Base-by-base conservation (phyloP, 192 early-diverging fungal species). In the Phlyctochytrium planicorne region DNA sequence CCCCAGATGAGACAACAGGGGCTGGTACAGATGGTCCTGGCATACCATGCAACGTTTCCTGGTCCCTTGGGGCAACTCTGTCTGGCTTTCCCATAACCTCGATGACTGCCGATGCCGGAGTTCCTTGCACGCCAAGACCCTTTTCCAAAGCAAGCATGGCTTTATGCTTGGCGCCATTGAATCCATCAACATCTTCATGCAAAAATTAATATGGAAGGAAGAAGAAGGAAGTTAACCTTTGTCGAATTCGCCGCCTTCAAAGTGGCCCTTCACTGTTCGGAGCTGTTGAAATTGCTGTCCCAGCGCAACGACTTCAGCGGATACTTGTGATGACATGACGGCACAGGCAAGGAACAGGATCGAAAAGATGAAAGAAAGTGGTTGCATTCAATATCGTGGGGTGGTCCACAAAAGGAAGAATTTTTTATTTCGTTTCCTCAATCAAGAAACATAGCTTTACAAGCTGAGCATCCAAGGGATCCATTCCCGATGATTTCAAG, bases 81-180 rank as follows among this genome's bases (percentile, higher is more conserved):
- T 65, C 63, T 12, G 63, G 63, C 17, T n/a, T n/a, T 16, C 63
- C 63, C 63, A 65, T 52, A 23, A 29, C 47, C 31, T 12, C 16
- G n/a, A 65, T 40, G 23, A 65, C n/a, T n/a, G 35, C 24, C 1
- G 17, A 17, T 12, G 37, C 34, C 24, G 63, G 47, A 10, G 63
- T 65, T 24, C 37, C 37, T 12, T 35, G 63, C 12, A 30, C 35
- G 30, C 63, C 63, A 1, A 65, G 31, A 16, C 23, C 16, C 2
- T 40, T 25, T n/a, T 29, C 12, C 1, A 65, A 47, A 6, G 17
- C 47, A 16, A 53, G 24, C 34, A 65, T 52, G 6, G 27, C 23
- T 24, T 52, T 50, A 31, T 65, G 63, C 29, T 65, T 65, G 25
- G 25, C 37, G 20, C 63, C 63, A 31, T 65, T 65, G 31, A 65